Evolutionary conservation across 257 asterid species (phyloP), one percentile per base, ranked within the genome.

Genomic region (Orobanche coerulescens): DNA sequence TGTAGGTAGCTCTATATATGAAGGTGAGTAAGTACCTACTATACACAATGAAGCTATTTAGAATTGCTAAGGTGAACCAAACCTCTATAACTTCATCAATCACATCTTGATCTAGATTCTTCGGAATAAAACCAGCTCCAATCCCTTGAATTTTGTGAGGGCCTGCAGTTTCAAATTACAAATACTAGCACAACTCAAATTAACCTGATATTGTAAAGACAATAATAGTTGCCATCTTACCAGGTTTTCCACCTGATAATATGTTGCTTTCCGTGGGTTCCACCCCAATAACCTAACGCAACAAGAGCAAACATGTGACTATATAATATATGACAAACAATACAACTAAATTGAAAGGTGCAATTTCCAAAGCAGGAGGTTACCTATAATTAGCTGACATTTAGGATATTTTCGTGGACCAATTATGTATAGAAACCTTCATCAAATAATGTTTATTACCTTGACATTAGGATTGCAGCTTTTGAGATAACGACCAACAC

Each of bases 71-170:
- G 37, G 40, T 49, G 59, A 58, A 53, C n/a, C 53, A 61, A 24
- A 87, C 99, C 94, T 80, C 95, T 70, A 93, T 84, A 55, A 93
- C 97, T 87, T 93, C 99, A 76, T 89, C 99, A 84, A 93, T 79
- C 69, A 89, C 76, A 60, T 77, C 87, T 80, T 75, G 95, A 75
- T 93, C 97, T 71, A 93, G 78, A 71, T 89, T 93, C 78, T 85
- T 79, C 64, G 97, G 99, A 47, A 89, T 79, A 82, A 89, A 93
- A 89, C 99, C 99, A 84, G 99, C 97, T 66, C 97, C 99, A 86
- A 93, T 93, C 78, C 99, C 96, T 86, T 89, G 99, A 93, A 93
- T 93, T 89, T 93, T 89, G 97, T 93, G 99, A 89, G 99, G 99
- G 83, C 97, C 97, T 93, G 99, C 95, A 84, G 66, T 83, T 80